Base-by-base conservation (phyloP, 371 early-diverging fungal species). In the Haplosporangium sp. region DNA sequence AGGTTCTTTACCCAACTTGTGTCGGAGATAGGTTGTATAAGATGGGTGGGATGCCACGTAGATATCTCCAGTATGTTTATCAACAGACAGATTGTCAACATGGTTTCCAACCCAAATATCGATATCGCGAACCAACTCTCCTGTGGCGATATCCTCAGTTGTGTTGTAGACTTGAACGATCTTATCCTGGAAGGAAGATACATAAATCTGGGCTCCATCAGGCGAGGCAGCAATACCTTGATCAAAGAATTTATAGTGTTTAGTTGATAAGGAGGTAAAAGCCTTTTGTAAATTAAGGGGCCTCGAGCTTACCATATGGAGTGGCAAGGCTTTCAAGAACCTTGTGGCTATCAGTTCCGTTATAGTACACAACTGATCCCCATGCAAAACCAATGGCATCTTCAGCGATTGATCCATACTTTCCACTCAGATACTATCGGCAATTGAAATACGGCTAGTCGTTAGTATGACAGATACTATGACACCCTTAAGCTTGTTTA, bases 31-130 rank as follows among this genome's bases (percentile, higher is more conserved):
- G 3, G 74, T 70, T 11, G 79, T 71, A 47, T 79, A 79, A 5
- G 79, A 74, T 1, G 79, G 79, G 47, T 79, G 79, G 34, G 74
- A 74, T 20, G 79, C 79, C 13, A 79, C 79, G n/a, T 79, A 79
- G 38, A 79, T 71, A 38, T 79, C 79, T 1, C 79, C 79, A 6
- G 79, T 74, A 40, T 70, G 71, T 45, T 64, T 66, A 62, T 79
- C 79, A 17, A 79, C 74, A 0, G 79, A 74, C 15, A 79, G 65
- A 37, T 63, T 70, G 65, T 79, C 79, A 6, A 79, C 64, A 57
- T 79, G 67, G 57, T 56, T 71, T 20, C 79, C 79, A 13, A 79
- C 65, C 79, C 79, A 79, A 13, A 79, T 74, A 27, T 74, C 68
- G 7, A 48, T 56, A 60, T 73, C 74, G 37, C 69, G 71, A 27